These are phyloP conservation scores for Trichoderma gracile DNA, from an alignment of 2,329 filamentous ascomycete species.

Conservation along the genomic window DNA sequence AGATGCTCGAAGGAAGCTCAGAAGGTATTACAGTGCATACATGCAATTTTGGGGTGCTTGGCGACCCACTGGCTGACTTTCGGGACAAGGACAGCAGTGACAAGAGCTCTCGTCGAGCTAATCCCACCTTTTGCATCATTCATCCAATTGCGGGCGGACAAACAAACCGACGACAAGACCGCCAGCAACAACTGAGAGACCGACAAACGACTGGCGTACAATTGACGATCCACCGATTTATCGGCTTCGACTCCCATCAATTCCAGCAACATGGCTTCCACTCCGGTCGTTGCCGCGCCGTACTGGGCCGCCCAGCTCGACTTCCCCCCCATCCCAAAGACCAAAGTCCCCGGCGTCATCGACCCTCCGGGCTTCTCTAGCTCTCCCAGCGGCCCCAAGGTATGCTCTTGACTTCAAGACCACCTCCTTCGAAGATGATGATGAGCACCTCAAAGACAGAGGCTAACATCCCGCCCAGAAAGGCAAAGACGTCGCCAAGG, in stretches of 20 bases:
- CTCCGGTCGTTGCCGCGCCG: slow-evolving; percentile 48
- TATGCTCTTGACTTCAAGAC: slow-evolving; percentile 31
- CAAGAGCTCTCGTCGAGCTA: background rate
- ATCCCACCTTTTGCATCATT: slow-evolving; percentile 5
- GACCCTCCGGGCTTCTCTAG: slow-evolving; percentile 84
- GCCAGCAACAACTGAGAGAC: background rate
- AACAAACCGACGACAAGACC: background rate
- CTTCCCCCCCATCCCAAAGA: slow-evolving; percentile 64
- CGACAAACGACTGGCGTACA: too few relatives aligned
- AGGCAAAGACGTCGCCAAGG: slow-evolving; percentile 51
- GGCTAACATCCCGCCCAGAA: slow-evolving; percentile 43
- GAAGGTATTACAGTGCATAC: too few relatives aligned
- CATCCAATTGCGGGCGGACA: background rate
- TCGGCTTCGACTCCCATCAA: background rate
- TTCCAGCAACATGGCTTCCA: slow-evolving; percentile 11
- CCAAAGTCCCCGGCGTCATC: slow-evolving; percentile 67
- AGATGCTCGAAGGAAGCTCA: background rate
- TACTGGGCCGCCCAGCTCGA: slow-evolving; percentile 83
- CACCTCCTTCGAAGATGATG: too few relatives aligned
- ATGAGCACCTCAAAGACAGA: too few relatives aligned
- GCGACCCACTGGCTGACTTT: slow-evolving; percentile 3
- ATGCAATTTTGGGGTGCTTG: background rate
- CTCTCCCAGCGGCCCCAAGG: slow-evolving; percentile 60
- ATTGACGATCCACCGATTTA: accelerated
- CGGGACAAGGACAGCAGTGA: slow-evolving; percentile 1